Conservation (phyloP, 192 early-diverging fungal genomes). For the Backusella parvicylindrica region DNA sequence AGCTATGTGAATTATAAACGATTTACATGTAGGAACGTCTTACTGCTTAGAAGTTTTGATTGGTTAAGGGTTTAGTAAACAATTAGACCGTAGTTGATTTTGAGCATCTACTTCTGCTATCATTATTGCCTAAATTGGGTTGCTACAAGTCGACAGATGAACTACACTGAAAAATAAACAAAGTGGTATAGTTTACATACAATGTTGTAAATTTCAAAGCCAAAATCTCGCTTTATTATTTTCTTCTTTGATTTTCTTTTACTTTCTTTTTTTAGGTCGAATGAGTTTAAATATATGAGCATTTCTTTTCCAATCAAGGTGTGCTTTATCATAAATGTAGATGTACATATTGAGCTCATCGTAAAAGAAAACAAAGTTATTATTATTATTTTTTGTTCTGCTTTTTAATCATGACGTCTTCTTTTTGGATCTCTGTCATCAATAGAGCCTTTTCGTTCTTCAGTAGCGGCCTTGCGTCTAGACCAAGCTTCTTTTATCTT, state of each 20-base stretch:
- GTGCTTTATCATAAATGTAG: no score
- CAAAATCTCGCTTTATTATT: neutral
- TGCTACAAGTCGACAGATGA: no score
- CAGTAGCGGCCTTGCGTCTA: conserved; percentile 18
- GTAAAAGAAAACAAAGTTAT: neutral
- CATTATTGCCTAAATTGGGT: no score
- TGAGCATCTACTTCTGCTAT: no score
- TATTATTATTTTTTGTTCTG: neutral
- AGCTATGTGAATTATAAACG: neutral
- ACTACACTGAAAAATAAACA: neutral
- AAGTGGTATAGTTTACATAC: neutral
- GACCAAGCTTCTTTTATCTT: conserved; percentile 35
- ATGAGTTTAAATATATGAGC: neutral
- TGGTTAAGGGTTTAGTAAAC: neutral
- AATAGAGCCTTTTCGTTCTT: neutral
- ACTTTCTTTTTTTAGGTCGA: neutral
- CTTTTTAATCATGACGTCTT: neutral
- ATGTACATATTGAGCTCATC: no score
- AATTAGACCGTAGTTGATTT: no score
- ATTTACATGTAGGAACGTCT: no score
- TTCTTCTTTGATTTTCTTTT: neutral
- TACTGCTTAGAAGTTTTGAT: neutral
- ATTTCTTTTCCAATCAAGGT: neutral
- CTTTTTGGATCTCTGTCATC: neutral
- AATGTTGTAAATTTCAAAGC: neutral